Evolutionary conservation across 2,329 filamentous ascomycete genomes (phyloP).

Genomic region (Nannizziopsis arthrosporioides): DNA sequence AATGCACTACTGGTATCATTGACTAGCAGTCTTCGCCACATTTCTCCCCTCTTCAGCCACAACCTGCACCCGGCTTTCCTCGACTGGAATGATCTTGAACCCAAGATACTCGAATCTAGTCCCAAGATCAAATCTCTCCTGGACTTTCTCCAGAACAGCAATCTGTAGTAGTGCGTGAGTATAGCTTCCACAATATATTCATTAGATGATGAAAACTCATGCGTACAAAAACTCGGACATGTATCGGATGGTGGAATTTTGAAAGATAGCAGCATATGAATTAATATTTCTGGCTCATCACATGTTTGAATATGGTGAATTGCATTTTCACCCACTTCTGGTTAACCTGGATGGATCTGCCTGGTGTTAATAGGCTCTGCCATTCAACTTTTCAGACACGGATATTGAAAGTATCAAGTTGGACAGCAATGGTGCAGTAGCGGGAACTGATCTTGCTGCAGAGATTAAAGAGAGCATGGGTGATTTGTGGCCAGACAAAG

Average conservation of each 20-base stretch:
- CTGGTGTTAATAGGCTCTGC: not conserved
- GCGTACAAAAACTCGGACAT: too few species aligned
- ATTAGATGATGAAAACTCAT: too few species aligned
- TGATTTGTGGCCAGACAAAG: constrained; percentile 12
- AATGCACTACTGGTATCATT: constrained; percentile 22
- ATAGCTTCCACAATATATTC: constrained; percentile 11
- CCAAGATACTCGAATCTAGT: constrained; percentile 15
- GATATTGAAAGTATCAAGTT: constrained; percentile 12
- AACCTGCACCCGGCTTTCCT: constrained; percentile 21
- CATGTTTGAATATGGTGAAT: constrained; percentile 12
- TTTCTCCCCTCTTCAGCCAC: constrained; percentile 23
- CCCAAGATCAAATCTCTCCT: too few species aligned
- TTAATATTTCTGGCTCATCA: constrained; percentile 4
- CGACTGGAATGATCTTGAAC: constrained; percentile 21
- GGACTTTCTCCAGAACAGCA: too few species aligned
- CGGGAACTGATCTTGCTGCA: too few species aligned
- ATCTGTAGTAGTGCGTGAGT: too few species aligned
- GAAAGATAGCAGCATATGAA: too few species aligned
- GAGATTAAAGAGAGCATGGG: constrained; percentile 5
- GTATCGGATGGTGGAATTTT: constrained; percentile 10
- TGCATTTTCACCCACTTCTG: constrained; percentile 5
- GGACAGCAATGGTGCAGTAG: too few species aligned
- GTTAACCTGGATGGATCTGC: constrained; percentile 7
- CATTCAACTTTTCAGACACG: not conserved
- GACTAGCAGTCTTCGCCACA: constrained; percentile 24